Evolutionary conservation across 2,329 filamentous ascomycete genomes (phyloP).

Genomic region (Trichoderma sp.): DNA sequence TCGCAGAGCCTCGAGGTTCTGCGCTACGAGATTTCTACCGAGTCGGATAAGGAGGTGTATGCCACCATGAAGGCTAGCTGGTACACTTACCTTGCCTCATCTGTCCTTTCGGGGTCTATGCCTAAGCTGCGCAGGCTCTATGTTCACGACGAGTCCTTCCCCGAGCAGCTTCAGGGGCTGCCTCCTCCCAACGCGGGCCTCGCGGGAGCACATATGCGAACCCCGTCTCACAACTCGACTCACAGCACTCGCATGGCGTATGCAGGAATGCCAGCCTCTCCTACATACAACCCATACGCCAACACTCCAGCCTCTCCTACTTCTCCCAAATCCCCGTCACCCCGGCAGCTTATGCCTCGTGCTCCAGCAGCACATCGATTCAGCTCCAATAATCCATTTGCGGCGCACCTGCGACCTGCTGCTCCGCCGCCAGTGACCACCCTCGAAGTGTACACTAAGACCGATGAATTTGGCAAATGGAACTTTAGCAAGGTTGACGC

Average conservation of each 20-base stretch:
- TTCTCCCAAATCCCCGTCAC: constrained; percentile 27
- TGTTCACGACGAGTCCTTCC: constrained; percentile 81
- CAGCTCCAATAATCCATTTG: constrained; percentile 64
- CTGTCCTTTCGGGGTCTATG: constrained; percentile 73
- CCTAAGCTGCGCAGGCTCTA: constrained; percentile 76
- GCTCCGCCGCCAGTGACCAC: constrained; percentile 50
- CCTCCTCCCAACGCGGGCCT: constrained; percentile 60
- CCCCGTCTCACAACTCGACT: constrained; percentile 38
- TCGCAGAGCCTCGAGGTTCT: constrained; percentile 71
- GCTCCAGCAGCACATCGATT: constrained; percentile 43
- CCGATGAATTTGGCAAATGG: constrained; percentile 60
- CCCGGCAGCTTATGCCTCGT: constrained; percentile 37
- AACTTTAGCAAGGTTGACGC: constrained; percentile 55
- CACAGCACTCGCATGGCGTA: constrained; percentile 21
- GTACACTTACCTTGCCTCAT: constrained; percentile 84
- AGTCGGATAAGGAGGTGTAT: constrained; percentile 58
- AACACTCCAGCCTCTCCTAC: constrained; percentile 13
- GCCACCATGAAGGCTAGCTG: constrained; percentile 61
- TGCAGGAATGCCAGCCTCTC: constrained; percentile 31
- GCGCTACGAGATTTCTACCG: constrained; percentile 78
- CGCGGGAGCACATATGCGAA: constrained; percentile 35
- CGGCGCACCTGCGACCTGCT: constrained; percentile 37
- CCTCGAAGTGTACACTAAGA: constrained; percentile 62
- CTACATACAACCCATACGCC: constrained; percentile 29
- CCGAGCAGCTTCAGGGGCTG: constrained; percentile 72